phyloP scores from a whole-genome alignment of 2,329 filamentous ascomycete genomes.

The Chaetomium sp. region DNA sequence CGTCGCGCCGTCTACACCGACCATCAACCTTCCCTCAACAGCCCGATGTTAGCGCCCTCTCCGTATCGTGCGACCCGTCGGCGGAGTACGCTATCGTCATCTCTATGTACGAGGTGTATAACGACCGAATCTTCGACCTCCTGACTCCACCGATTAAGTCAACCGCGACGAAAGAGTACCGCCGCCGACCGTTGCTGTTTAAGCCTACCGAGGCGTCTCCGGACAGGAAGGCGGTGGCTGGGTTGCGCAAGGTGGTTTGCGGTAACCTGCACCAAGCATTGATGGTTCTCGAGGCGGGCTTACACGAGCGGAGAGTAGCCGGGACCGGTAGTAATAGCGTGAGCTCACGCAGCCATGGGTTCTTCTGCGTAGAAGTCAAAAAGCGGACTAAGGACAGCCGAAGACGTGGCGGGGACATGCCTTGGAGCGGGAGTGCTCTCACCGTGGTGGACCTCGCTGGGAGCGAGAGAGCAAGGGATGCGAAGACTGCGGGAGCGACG shows the following conservation, averaged over 20 bases:
- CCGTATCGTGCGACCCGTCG: conserved; percentile 65
- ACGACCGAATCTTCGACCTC: conserved; percentile 95
- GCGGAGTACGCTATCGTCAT: conserved; percentile 86
- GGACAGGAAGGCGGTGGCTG: conserved; percentile 92
- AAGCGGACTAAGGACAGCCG: conserved; percentile 60
- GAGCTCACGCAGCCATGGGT: conserved; percentile 90
- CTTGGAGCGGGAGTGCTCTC: conserved; percentile 76
- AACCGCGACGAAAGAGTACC: conserved; percentile 66
- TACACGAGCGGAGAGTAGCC: conserved; percentile 83
- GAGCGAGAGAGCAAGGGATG: conserved; percentile 88
- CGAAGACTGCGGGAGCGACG: conserved; percentile 90
- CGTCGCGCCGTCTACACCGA: conserved; percentile 62
- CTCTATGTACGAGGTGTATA: conserved; percentile 99
- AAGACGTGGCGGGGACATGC: conserved; percentile 52
- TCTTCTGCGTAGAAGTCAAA: conserved; percentile 94
- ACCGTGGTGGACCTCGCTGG: conserved; percentile 92
- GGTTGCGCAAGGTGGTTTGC: conserved; percentile 87
- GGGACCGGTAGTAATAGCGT: conserved; percentile 93
- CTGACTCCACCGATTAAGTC: conserved; percentile 66
- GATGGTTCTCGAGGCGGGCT: conserved; percentile 84
- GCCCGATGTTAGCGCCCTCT: conserved; percentile 73
- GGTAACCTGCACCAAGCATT: conserved; percentile 79
- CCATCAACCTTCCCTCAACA: conserved; percentile 71
- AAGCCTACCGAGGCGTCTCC: conserved; percentile 86
- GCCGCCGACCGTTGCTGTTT: conserved; percentile 83